A percentile compares a stretch with the other conserved stretches of the same genome.
These are phyloP conservation scores for Choiromyces venosus DNA, from an alignment of 495 filamentous ascomycete species.

Conservation along the genomic window DNA sequence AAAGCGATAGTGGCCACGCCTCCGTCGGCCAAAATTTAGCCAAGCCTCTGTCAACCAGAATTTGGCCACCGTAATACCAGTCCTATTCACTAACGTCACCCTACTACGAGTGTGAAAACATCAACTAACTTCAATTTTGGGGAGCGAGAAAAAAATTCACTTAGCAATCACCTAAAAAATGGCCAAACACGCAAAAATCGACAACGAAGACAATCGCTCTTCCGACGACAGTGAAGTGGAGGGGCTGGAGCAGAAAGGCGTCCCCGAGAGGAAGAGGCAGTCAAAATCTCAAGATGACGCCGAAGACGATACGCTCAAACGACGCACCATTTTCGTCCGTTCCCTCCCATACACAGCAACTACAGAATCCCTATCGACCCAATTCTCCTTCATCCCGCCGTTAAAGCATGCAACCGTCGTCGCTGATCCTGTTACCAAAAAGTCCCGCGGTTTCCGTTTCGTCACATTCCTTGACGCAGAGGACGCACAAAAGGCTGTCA, in stretches of 20 bases:
- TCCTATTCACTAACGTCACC: too few species aligned
- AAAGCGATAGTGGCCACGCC: too few species aligned
- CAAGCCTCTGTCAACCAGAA: too few species aligned
- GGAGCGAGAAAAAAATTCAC: not conserved
- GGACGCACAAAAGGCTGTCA: conserved; percentile 72
- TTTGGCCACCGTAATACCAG: too few species aligned
- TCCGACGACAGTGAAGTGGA: not conserved
- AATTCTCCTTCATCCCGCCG: conserved; percentile 89
- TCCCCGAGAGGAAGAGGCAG: conserved; percentile 14
- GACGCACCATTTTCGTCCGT: conserved; percentile 80
- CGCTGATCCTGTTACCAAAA: conserved; percentile 69
- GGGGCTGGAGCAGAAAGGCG: not conserved
- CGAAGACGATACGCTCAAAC: conserved; percentile 39
- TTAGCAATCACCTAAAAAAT: conserved; percentile 6
- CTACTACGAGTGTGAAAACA: too few species aligned
- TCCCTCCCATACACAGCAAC: conserved; percentile 72
- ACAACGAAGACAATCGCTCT: conserved; percentile 2
- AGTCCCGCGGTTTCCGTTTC: conserved; percentile 88
- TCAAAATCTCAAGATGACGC: conserved; percentile 11
- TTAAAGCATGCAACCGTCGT: conserved; percentile 91
- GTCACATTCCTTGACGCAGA: conserved; percentile 92
- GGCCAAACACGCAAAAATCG: conserved; percentile 23
- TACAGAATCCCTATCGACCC: conserved; percentile 71
- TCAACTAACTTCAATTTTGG: not conserved
- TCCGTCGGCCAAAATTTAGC: too few species aligned